Evolutionary conservation across 2,329 filamentous ascomycete genomes (phyloP).

Genomic region (Colletotrichum tamarilloi): DNA sequence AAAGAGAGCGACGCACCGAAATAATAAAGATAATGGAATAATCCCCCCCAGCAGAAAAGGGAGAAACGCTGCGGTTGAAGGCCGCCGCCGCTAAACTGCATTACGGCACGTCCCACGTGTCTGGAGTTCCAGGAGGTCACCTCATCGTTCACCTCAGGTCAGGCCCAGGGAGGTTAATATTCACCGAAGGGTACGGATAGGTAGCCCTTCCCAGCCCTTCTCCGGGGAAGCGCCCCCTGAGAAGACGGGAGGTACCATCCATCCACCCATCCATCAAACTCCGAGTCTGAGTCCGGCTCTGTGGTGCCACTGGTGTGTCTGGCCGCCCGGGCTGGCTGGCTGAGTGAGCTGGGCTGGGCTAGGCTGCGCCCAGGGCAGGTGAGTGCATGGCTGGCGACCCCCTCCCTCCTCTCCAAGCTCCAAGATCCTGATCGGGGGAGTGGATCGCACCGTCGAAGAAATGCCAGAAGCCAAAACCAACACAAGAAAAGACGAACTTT

Average conservation of each 20-base stretch:
- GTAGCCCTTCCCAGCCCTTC: conserved; percentile 4
- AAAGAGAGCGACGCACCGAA: background rate
- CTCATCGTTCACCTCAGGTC: background rate
- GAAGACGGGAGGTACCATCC: conserved; percentile 16
- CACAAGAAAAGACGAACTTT: conserved; percentile 35
- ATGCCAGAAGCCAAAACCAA: conserved; percentile 35
- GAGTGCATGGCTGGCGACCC: conserved; percentile 16
- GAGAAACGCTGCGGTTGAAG: conserved; percentile 21
- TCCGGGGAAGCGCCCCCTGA: conserved; percentile 22
- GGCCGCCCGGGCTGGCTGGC: conserved; percentile 9
- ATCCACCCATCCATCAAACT: conserved; percentile 10
- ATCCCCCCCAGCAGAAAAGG: background rate
- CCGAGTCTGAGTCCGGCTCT: background rate
- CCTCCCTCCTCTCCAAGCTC: background rate
- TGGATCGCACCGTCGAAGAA: conserved; percentile 34
- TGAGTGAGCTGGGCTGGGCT: conserved; percentile 21
- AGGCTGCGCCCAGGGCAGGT: conserved; percentile 17
- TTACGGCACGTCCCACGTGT: conserved; percentile 33
- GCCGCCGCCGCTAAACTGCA: conserved; percentile 29
- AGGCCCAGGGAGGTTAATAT: conserved; percentile 8
- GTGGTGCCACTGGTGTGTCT: conserved; percentile 8
- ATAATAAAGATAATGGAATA: background rate
- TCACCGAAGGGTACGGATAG: conserved; percentile 25
- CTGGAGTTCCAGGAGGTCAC: conserved; percentile 12
- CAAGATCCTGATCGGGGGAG: conserved; percentile 34